Base-by-base conservation (phyloP, 1,284 basidiomycete species). In the Pseudozyma tsukubaensis region DNA sequence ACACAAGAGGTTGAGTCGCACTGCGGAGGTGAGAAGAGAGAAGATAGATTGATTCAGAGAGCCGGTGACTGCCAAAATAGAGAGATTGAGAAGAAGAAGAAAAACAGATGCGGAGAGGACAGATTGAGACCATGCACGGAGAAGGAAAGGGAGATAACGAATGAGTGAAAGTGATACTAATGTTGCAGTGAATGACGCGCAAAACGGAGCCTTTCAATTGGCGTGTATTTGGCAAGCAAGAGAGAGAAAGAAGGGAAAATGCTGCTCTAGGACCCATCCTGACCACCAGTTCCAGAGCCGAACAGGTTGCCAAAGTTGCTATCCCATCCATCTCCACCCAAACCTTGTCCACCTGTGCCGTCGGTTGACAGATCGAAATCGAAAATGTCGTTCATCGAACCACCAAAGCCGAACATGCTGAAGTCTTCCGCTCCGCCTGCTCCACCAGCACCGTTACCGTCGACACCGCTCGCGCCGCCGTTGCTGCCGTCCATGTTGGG, bases 351-450 rank as follows among this genome's bases (percentile, higher is more conserved):
- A 19, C 65, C 69, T 0, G 66, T 55, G 4, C 61, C 72, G 34
- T 72, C 72, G 32, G 72, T 76, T 32, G 53, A 72, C 51, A 82
- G 68, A 52, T 82, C 80, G 56, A 81, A 81, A 57, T 82, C 79
- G 36, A 82, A 82, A 48, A 82, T 78, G 44, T 82, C 79, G 39
- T 76, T 79, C 75, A 79, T 79, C 53, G 68, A 72, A 12, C 72
- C 75, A 55, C 75, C 76, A 18, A 77, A 77, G 14, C 76, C 74
- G 55, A 81, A 81, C 79, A 82, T 80, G 52, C 71, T 70, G 24
- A 80, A 79, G 51, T 82, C 80, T 40, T 82, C 80, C 14, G 60
- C 59, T 7, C 59, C 58, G 35, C 59, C 60, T 13, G 51, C 39
- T 10, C 60, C 59, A 12, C 63, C 50, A 3, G 35, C 58, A 2